Evolutionary conservation across 805 yeast species (phyloP), one percentile per base, ranked within the genome.

Genomic region (Saccharomycopsis amapae): DNA sequence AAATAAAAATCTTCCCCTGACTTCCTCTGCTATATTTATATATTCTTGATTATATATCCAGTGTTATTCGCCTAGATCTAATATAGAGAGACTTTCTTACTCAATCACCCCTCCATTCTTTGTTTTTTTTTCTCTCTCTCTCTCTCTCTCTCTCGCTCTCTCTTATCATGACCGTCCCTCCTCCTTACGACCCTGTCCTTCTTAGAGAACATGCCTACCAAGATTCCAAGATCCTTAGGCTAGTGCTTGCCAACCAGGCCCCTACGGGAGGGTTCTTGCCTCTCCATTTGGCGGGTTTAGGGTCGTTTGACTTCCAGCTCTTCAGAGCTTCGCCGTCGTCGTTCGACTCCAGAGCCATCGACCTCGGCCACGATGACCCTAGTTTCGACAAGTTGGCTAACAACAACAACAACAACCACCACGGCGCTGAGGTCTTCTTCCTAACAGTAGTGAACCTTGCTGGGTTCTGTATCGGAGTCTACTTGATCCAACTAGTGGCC

Each of bases 181-280:
- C 59, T 15, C 65, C 63, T 18, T 49, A 55, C n/a, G 70, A 66
- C 39, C 58, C 65, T 9, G 62, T 57, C 9, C 45, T 66, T 20
- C 48, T 65, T 10, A 61, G 66, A 49, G 70, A 66, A 39, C 69
- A 66, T 45, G 56, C 61, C 4, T 66, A 50, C 41, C 54, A 58
- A n/a, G 68, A 65, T 44, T 49, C 53, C 6, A 39, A 40, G 31
- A 4, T 48, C 6, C 18, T 49, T 3, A 17, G 34, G 10, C 32
- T 49, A 28, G 55, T 45, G 5, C 25, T 48, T 9, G 17, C 44
- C 15, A 38, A 34, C 22, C 22, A 31, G 5, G 23, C 10, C 15
- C 47, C 40, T 12, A 10, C 38, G 10, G 15, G 13, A 5, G 44
- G 44, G 5, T 50, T 50, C 35, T 13, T 13, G 4, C 45, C 52